Conservation (phyloP, 129 eudicot species). For the Tanacetum coccineum region DNA sequence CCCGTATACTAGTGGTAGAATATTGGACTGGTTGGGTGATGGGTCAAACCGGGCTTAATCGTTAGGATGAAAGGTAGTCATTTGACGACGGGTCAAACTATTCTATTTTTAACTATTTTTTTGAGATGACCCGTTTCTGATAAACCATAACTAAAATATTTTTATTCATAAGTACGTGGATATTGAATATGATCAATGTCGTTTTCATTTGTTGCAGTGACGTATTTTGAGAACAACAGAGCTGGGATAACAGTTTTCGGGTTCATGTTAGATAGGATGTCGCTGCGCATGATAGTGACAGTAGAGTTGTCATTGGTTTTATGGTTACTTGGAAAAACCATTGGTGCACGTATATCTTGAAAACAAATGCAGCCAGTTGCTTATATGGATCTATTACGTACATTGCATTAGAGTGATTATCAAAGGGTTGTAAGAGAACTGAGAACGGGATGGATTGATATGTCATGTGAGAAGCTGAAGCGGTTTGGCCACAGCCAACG, state of each 20-base stretch:
- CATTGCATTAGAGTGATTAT: background rate
- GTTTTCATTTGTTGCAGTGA: slow-evolving; percentile 37
- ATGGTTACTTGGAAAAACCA: slow-evolving; percentile 83
- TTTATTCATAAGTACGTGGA: background rate
- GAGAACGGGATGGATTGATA: background rate
- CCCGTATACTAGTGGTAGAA: no score
- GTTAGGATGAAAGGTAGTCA: no score
- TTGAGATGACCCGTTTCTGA: background rate
- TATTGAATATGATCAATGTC: no score
- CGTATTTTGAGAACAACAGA: slow-evolving; percentile 75
- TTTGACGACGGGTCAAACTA: no score
- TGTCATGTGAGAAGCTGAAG: no score
- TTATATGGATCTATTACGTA: no score
- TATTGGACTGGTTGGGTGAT: no score
- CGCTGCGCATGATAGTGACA: slow-evolving; percentile 61
- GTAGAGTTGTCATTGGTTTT: slow-evolving; percentile 77
- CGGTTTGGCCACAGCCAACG: no score
- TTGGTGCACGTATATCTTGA: slow-evolving; percentile 46
- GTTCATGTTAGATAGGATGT: slow-evolving; percentile 72
- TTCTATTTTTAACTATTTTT: background rate
- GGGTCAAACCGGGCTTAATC: no score
- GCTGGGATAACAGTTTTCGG: slow-evolving; percentile 90
- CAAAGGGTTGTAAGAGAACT: background rate
- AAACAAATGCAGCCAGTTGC: background rate
- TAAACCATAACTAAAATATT: background rate